Base-by-base conservation (phyloP, 78 protist species). In the Dictyostelium intermedium region DNA sequence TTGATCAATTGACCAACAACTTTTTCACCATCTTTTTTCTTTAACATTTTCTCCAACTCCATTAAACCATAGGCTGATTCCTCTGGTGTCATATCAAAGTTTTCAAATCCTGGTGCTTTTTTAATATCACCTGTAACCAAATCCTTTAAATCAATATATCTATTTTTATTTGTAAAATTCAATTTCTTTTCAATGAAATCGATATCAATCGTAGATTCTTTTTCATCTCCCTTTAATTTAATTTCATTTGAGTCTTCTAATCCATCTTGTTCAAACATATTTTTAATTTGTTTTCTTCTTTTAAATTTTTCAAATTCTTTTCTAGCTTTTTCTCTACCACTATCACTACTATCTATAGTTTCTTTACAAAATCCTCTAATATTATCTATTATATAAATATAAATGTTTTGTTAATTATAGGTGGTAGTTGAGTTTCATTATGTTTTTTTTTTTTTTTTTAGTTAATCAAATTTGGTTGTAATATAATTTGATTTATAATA, bases 151-250 rank as follows among this genome's bases (percentile, higher is more conserved):
- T 34, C 5, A n/a, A 76, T 76, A 39, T 53, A 50, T 60, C 76
- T 86, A 2, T 76, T 60, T 16, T 53, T 35, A 35, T 61, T 34
- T n/a, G 41, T 35, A 27, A 78, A 23, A 43, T 35, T 35, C 13
- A 87, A 30, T 63, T 87, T 60, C 78, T 76, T 63, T 41, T 85
- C 1, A 43, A 87, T 78, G 37, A 87, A 87, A 11, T 35, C 93
- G 30, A 37, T 18, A 63, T 87, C 92, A 25, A 86, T 78, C 30
- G 78, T 69, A 78, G 77, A 8, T 77, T 14, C 34, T 5, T 25
- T 45, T 13, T 73, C 74, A 7, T 13, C 74, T 27, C 27, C 39
- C 3, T 6, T 10, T 27, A 25, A 61, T 61, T 61, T 61, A 20
- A 23, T 60, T 18, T 18, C 2, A 60, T 13, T 61, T 8, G 30